Evolutionary conservation across 2,329 filamentous ascomycete genomes (phyloP), one percentile per base, ranked within the genome.

Genomic region (Ceratocystiopsis brevicomis): DNA sequence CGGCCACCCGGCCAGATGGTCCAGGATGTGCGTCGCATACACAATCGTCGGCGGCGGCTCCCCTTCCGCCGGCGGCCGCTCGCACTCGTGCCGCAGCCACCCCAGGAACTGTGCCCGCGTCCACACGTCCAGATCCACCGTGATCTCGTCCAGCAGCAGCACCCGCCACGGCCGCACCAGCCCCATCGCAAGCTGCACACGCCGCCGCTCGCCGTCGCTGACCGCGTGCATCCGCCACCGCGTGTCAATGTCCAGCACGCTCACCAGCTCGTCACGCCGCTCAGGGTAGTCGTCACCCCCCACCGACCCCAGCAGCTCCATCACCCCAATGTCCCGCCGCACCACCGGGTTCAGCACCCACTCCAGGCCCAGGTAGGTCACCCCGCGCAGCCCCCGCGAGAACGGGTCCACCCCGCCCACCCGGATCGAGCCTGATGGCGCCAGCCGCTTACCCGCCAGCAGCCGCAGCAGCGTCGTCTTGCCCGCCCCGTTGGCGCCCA

Each of bases 321-420:
- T 73, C 4, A 98, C 88, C 46, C 84, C 85, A 52, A 98, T 94
- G 61, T 98, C 90, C 30, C 81, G 92, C 42, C 88, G 81, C 40
- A 96, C 90, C 54, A 96, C 93, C 40, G 83, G 84, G 66, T 96
- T 96, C 11, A 98, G 73, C 3, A 96, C 90, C 90, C 90, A 98
- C 67, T 98, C 90, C 0, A 95, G 75, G 1, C 90, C 90, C 9
- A 98, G 80, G 61, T 98, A 98, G 18, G 88, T 96, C 32, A 98
- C 88, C 48, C 90, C 90, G 62, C 94, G 83, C 25, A 95, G 75
- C 12, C 79, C 76, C 34, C 86, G 73, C 59, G 84, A 81, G 73
- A 98, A 98, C 10, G 90, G 90, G 61, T 98, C 90, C 40, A 84
- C 75, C 49, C 82, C 84, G 40, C 75, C 80, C 48, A 98, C 78